Evolutionary conservation across 805 yeast species (phyloP).

Genomic region (Metschnikowia peoriensis): DNA sequence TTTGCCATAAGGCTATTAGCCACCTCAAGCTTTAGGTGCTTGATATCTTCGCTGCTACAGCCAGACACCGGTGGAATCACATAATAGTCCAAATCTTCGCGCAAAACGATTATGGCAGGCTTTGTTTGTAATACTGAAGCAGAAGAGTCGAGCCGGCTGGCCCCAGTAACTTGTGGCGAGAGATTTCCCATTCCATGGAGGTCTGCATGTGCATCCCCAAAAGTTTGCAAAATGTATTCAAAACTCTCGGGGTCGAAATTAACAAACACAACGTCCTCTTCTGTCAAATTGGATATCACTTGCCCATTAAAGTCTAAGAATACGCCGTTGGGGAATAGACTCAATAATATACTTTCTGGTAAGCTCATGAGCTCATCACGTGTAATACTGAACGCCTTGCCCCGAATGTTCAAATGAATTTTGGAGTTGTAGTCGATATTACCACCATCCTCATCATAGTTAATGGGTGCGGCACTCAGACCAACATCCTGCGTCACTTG

Average conservation of each 20-base stretch:
- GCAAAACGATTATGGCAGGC: slow-evolving; percentile 86
- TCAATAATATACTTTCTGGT: slow-evolving; percentile 85
- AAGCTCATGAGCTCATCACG: slow-evolving; percentile 87
- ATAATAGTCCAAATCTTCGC: slow-evolving; percentile 93
- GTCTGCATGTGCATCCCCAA: slow-evolving; percentile 67
- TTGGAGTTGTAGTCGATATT: slow-evolving; percentile 60
- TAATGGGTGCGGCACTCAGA: slow-evolving; percentile 21
- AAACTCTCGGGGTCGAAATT: slow-evolving; percentile 87
- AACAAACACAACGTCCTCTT: slow-evolving; percentile 75
- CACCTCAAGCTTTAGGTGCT: slow-evolving; percentile 66
- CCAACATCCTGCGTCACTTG: slow-evolving; percentile 55
- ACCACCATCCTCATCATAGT: slow-evolving; percentile 23
- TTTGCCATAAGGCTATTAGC: slow-evolving; percentile 63
- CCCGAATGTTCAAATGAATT: slow-evolving; percentile 77
- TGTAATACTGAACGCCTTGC: slow-evolving; percentile 68
- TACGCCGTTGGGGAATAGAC: slow-evolving; percentile 89
- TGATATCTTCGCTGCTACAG: slow-evolving; percentile 56
- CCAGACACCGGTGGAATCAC: slow-evolving; percentile 76
- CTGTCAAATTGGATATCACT: slow-evolving; percentile 74
- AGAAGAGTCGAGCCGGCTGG: slow-evolving; percentile 32
- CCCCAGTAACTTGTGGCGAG: slow-evolving; percentile 34
- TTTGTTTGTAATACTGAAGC: slow-evolving; percentile 69
- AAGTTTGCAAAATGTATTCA: slow-evolving; percentile 72
- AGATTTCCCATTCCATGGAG: slow-evolving; percentile 28
- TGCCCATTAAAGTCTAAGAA: slow-evolving; percentile 75